Base-by-base conservation (phyloP, 257 asterid genomes). In the Lycium barbarum region DNA sequence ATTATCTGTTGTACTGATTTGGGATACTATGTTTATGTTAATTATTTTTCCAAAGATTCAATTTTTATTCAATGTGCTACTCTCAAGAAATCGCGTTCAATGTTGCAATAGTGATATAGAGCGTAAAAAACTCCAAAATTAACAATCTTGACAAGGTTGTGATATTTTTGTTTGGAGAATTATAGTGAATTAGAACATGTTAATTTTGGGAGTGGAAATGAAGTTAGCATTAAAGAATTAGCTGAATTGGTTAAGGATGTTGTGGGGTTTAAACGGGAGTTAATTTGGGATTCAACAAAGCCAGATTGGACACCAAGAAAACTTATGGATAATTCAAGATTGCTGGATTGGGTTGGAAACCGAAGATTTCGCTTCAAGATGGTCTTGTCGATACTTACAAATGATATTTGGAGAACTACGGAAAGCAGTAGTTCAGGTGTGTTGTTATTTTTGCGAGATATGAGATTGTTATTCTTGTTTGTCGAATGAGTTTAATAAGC, bases 241-340 rank as follows among this genome's bases (percentile, higher is more conserved):
- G 99, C 99, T 0, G 97, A 94, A 80, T 86, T 92, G 90, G 97
- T 97, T 79, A 95, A 92, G 89, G 98, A 92, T 54, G 97, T 92
- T 43, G 99, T 97, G 83, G 98, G 96, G 79, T 95, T 92, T 83
- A 38, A 91, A 83, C 97, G 99, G 84, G 94, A 95, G 88, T 59
- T 96, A 71, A 88, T 91, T 13, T 95, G 99, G 99, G 99, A 96
- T 88, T 87, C 91, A 38, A 90, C 86, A 35, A 97, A 94, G 92
- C 98, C 98, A 0, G 98, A 95, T 85, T 98, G 99, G 53, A 97
- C 98, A 2, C 98, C 98, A 1, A 92, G 98, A 90, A 95, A 97
- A 93, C 96, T 97, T 80, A 94, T 97, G 98, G 98, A 97, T 87
- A 94, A 92, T 87, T 92, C 98, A 1, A 95, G 87, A 92, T 97